Evolutionary conservation across 257 asterid genomes (phyloP), one percentile per base, ranked within the genome.

Genomic region (Solanum paucissectum): DNA sequence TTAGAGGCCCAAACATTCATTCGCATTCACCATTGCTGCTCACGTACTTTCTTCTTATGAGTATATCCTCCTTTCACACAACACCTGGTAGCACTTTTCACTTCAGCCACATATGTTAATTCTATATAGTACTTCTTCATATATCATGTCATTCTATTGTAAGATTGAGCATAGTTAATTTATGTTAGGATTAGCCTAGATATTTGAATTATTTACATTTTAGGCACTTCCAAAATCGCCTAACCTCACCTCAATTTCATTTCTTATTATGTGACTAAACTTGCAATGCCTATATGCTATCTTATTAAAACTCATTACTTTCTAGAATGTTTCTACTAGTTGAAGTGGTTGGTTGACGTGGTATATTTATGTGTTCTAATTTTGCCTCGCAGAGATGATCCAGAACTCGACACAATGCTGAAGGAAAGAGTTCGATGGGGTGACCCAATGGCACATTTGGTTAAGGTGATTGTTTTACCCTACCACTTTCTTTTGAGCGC

Each of bases 361-460:
- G 8, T 66, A 25, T 36, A 20, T 73, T 18, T 73, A 49, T 10
- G 49, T 73, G 55, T 92, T 83, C 74, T 62, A 64, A 7, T 73
- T 36, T 83, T 89, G 29, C 82, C 86, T 74, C 69, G 66, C 87
- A 96, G 98, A 94, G 98, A 95, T 88, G 99, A 96, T 86, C 93
- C 95, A 46, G 98, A 95, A 29, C 95, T 96, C n/a, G 99, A 96
- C 90, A 88, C 87, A n/a, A 90, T 92, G 98, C 93, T 94, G 88
- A 96, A 94, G 94, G 99, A 94, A 32, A 90, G 96, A 92, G 90
- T 95, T 23, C 92, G 99, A 91, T 96, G 95, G 95, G 99, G 98
- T 87, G 99, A 96, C 87, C 99, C 99, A 5, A 96, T 96, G 98
- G 98, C 98, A 23, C 98, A 97, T 90, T 91, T 95, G 89, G 98